Percentiles rank a stretch among this genome's conserved stretches.
phyloP scores from a whole-genome alignment of 768 basidiomycete genomes.

The Cyclocybe cylindracea region DNA sequence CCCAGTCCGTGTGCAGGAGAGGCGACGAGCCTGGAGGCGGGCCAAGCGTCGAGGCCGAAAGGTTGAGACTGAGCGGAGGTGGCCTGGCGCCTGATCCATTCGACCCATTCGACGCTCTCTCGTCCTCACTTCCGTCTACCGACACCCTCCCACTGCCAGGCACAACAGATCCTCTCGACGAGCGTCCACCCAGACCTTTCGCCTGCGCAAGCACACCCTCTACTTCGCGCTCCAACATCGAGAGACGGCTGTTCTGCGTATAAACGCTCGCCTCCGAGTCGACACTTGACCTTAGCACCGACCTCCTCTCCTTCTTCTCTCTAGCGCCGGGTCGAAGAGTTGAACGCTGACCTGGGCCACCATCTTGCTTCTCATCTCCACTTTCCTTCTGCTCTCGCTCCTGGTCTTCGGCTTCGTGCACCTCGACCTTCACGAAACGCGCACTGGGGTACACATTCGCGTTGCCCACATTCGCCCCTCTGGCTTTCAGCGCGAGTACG shows the following conservation, averaged over 20 bases:
- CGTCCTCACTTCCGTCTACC: no score
- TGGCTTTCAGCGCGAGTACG: no score
- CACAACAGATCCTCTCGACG: no score
- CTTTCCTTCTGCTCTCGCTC: no score
- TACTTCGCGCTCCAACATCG: constrained; percentile 14
- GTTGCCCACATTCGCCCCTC: no score
- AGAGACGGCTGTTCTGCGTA: constrained; percentile 30
- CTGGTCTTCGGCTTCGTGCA: no score
- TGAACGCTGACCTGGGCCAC: neutral
- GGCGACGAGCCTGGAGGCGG: constrained; percentile 24
- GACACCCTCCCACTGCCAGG: no score
- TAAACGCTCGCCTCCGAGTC: constrained; percentile 38
- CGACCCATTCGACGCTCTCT: no score
- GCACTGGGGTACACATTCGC: no score
- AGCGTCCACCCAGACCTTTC: no score
- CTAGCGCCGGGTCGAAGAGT: neutral
- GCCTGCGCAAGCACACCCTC: neutral
- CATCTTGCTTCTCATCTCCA: neutral
- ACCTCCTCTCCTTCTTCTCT: constrained; percentile 15
- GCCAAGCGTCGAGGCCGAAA: neutral
- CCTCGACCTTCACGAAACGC: no score
- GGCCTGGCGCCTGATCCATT: no score
- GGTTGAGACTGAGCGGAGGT: neutral
- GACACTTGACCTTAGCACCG: neutral
- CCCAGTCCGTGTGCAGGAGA: constrained; percentile 42